These are phyloP conservation scores for Phytophthora europaea DNA, from an alignment of 352 stramenopile genomes.

Conservation along the genomic window DNA sequence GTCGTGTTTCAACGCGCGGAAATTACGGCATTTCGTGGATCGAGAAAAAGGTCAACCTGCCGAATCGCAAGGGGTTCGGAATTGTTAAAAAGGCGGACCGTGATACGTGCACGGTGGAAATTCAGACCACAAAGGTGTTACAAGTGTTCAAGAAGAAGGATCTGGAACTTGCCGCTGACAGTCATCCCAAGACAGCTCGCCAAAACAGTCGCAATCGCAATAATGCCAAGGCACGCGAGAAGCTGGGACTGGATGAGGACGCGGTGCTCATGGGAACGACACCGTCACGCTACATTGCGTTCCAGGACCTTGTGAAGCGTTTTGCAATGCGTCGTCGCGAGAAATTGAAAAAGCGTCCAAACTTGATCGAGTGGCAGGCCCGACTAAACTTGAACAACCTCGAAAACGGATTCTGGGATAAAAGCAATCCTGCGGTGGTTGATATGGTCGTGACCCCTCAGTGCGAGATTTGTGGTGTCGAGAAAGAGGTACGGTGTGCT, in stretches of 20 bases:
- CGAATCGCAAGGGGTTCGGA: slow-evolving; percentile 77
- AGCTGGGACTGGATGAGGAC: slow-evolving; percentile 75
- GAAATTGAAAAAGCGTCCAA: slow-evolving; percentile 88
- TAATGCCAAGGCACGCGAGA: slow-evolving; percentile 79
- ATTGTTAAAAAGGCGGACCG: slow-evolving; percentile 88
- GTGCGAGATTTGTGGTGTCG: slow-evolving; percentile 85
- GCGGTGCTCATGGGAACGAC: slow-evolving; percentile 87
- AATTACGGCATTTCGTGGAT: slow-evolving; percentile 92
- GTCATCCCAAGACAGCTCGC: slow-evolving; percentile 59
- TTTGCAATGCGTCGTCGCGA: slow-evolving; percentile 86
- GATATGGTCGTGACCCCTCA: slow-evolving; percentile 78
- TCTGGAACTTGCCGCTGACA: slow-evolving; percentile 78
- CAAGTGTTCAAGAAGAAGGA: slow-evolving; percentile 92
- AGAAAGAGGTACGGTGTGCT: slow-evolving; percentile 74
- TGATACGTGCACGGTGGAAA: slow-evolving; percentile 88
- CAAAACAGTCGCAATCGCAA: slow-evolving; percentile 72
- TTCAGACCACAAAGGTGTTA: slow-evolving; percentile 74
- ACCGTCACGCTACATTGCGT: slow-evolving; percentile 78
- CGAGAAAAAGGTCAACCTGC: slow-evolving; percentile 84
- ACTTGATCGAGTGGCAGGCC: slow-evolving; percentile 81
- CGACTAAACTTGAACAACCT: slow-evolving; percentile 74
- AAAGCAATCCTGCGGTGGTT: slow-evolving; percentile 61
- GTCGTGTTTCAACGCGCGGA: slow-evolving; percentile 76
- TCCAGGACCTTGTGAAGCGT: slow-evolving; percentile 89
- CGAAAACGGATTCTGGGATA: slow-evolving; percentile 65